These are phyloP conservation scores for Lathyrus aphaca DNA, from an alignment of 306 rosid genomes.

Conservation along the genomic window DNA sequence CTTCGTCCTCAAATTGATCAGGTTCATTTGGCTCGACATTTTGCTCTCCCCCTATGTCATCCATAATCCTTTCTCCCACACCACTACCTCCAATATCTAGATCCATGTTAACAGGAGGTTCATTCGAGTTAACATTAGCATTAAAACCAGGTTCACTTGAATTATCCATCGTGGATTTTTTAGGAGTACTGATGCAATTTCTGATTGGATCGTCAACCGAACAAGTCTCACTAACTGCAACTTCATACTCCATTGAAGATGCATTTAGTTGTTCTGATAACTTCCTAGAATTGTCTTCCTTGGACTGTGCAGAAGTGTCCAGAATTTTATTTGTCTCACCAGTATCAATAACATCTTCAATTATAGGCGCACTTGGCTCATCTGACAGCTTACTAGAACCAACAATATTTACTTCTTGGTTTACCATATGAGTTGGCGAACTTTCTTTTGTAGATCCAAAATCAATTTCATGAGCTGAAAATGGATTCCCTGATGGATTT, in stretches of 20 bases:
- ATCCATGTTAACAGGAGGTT: slow-evolving; percentile 42
- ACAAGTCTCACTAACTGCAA: slow-evolving; percentile 36
- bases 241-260: slow-evolving; percentile 29
- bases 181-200: slow-evolving; percentile 29
- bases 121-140: slow-evolving; percentile 41
- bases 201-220: slow-evolving; percentile 34
- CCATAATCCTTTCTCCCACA: slow-evolving; percentile 30
- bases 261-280: slow-evolving; percentile 36
- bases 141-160: slow-evolving; percentile 40
- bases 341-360: slow-evolving; percentile 38
- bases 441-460: slow-evolving; percentile 39
- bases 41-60: slow-evolving; percentile 37
- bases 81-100: slow-evolving; percentile 39
- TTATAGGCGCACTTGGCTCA: slow-evolving; percentile 31
- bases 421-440: slow-evolving; percentile 29
- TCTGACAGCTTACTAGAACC: slow-evolving; percentile 46
- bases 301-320: slow-evolving; percentile 38
- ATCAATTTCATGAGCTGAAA: slow-evolving; percentile 61
- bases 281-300: slow-evolving; percentile 34
- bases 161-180: slow-evolving; percentile 38
- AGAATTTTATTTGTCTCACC: slow-evolving; percentile 33
- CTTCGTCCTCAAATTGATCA: slow-evolving; percentile 40
- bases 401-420: slow-evolving; percentile 38
- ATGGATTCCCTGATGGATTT: slow-evolving; percentile 58
- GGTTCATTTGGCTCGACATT: slow-evolving; percentile 43